Evolutionary conservation across 306 rosid genomes (phyloP).

Genomic region (Sphenostylis stenocarpa): DNA sequence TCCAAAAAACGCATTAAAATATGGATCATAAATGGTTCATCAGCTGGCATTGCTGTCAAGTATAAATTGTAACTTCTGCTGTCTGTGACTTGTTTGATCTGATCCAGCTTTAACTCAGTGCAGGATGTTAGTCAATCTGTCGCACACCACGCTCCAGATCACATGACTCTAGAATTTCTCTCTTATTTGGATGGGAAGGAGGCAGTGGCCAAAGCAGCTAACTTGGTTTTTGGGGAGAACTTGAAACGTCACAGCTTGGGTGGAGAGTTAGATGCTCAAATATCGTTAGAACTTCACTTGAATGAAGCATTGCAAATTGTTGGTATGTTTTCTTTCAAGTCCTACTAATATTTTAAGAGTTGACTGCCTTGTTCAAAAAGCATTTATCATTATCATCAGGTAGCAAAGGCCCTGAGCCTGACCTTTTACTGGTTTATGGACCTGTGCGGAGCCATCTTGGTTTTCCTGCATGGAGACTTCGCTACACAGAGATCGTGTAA

Average conservation of each 20-base stretch:
- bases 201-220: conserved; percentile 76
- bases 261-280: conserved; percentile 42
- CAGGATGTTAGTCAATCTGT: conserved; percentile 56
- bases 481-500: conserved; percentile 85
- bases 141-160: conserved; percentile 32
- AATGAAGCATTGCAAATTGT: conserved; percentile 65
- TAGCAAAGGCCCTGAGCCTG: conserved; percentile 74
- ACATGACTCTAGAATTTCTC: conserved; percentile 64
- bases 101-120: conserved; percentile 36
- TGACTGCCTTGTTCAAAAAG: conserved; percentile 21
- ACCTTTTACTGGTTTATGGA: conserved; percentile 82
- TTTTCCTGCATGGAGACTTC: conserved; percentile 92
- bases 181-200: conserved; percentile 79
- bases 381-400: conserved; percentile 47
- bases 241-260: conserved; percentile 42
- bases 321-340: conserved; percentile 55
- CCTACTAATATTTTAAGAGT: conserved; percentile 30
- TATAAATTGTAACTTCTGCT: neutral
- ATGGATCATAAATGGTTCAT: conserved; percentile 7
- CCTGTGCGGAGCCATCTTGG: conserved; percentile 93
- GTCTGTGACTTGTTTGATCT: conserved; percentile 22
- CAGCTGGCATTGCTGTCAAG: neutral
- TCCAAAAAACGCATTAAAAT: neutral
- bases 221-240: conserved; percentile 58
- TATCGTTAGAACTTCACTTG: conserved; percentile 59